A percentile compares a stretch with the other conserved stretches of the same genome.
phyloP scores from a whole-genome alignment of 1,284 basidiomycete genomes.

The Hemileia vastatrix region DNA sequence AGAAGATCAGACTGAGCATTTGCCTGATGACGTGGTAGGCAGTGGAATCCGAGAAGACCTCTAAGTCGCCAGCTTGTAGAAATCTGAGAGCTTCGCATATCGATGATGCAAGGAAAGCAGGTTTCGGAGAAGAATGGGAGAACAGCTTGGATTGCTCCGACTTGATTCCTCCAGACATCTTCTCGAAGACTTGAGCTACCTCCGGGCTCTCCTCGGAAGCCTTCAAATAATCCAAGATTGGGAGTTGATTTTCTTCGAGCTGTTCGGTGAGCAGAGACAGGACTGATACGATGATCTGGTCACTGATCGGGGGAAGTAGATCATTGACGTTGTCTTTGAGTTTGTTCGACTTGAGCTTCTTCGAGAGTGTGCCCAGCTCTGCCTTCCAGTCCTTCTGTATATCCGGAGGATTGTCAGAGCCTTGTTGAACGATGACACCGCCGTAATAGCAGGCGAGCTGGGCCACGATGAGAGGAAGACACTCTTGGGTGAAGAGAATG shows the following conservation, averaged over 20 bases:
- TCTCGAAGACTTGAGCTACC: neutral
- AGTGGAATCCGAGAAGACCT: slow-evolving; percentile 49
- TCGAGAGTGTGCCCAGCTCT: neutral
- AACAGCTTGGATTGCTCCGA: slow-evolving; percentile 23
- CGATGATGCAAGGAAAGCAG: slow-evolving; percentile 23
- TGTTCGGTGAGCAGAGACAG: neutral
- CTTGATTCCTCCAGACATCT: slow-evolving; percentile 42
- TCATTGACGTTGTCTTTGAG: neutral
- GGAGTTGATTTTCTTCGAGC: neutral
- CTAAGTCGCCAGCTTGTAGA: too few relatives aligned
- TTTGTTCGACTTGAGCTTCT: neutral
- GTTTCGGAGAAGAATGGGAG: slow-evolving; percentile 23
- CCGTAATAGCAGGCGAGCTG: neutral
- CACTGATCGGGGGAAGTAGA: neutral
- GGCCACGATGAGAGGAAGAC: neutral
- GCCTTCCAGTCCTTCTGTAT: neutral
- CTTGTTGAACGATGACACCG: neutral
- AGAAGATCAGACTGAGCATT: slow-evolving; percentile 59
- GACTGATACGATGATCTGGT: neutral
- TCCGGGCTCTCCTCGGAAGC: neutral
- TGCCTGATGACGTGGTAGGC: slow-evolving; percentile 69
- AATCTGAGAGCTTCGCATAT: slow-evolving; percentile 44
- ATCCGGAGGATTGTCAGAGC: neutral
- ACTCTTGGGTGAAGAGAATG: neutral
- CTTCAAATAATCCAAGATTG: neutral